Base-by-base conservation (phyloP, 2,329 filamentous ascomycete species). In the Albifimbria verrucaria region DNA sequence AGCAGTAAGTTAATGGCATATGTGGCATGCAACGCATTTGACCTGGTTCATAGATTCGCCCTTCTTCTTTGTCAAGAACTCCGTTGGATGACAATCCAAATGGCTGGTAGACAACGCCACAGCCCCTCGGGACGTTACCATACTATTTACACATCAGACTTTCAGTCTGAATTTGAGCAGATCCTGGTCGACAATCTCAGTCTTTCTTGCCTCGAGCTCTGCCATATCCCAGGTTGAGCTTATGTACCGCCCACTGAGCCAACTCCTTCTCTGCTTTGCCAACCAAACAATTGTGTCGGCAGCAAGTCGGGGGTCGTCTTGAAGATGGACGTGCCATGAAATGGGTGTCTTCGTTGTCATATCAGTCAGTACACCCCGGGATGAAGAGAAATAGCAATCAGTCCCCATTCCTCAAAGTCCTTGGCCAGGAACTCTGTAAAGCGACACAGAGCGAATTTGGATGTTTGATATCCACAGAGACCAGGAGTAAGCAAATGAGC, bases 361-460 rank as follows among this genome's bases (percentile, higher is more conserved):
- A 10, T 75, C 68, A 3, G 76, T 78, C 18, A 58, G 51, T 6
- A 73, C 62, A 2, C 65, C 67, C 65, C 73, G 1, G 73, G 72
- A 59, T 77, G 72, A 0, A 78, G 50, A 2, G 65, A 62, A 47
- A 72, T 73, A 5, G 70, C 66, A n/a, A 76, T 44, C 3, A 78
- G 49, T 3, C 75, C 75, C 55, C 77, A 21, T 36, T 43, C 69
- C 58, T 59, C 67, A 58, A 80, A 76, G 46, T 82, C 81, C 0
- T 63, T 63, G 41, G 70, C 67, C 9, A 80, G 55, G 56, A 73
- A 77, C 59, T 83, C 79, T 1, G 73, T 77, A 44, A 83, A 69
- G 11, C 77, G 68, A 15, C 75, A 59, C 22, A 80, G 56, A 3
- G 78, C 80, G 28, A 81, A 65, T 61, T 83, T 83, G 39, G 68